Evolutionary conservation across 768 basidiomycete genomes (phyloP).

Genomic region (Cubamyces lactineus): DNA sequence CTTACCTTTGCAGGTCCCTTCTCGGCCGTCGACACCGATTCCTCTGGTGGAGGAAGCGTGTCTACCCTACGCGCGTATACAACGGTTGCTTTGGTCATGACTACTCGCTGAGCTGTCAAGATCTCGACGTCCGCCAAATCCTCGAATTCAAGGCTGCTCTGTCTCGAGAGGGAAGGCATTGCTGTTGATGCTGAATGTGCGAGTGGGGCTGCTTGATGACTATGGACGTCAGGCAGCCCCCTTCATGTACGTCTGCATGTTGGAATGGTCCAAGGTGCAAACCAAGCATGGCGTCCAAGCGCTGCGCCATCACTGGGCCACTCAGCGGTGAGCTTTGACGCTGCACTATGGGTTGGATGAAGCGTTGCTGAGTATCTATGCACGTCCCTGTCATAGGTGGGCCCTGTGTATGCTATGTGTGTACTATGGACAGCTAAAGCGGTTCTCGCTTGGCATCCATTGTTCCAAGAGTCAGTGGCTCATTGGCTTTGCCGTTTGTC

Average conservation of each 20-base stretch:
- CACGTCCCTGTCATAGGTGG: not conserved
- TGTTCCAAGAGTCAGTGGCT: not conserved
- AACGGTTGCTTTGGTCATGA: conserved; percentile 2
- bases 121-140: conserved; percentile 4
- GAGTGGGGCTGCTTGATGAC: not conserved
- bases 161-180: conserved; percentile 1
- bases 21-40: not conserved
- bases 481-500: conserved; percentile 3
- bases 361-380: not conserved
- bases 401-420: not conserved
- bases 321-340: not conserved
- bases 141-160: not conserved
- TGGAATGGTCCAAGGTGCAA: conserved; percentile 1
- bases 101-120: conserved; percentile 4
- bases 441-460: not conserved
- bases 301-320: not conserved
- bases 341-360: not conserved
- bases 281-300: not conserved
- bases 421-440: not conserved
- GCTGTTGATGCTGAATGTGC: not conserved
- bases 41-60: not conserved
- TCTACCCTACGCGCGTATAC: not conserved
- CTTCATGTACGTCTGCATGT: not conserved
- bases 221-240: not conserved
- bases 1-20: not conserved